These are phyloP conservation scores for Cytospora chrysosperma DNA, from an alignment of 2,329 filamentous ascomycete genomes.

Conservation along the genomic window DNA sequence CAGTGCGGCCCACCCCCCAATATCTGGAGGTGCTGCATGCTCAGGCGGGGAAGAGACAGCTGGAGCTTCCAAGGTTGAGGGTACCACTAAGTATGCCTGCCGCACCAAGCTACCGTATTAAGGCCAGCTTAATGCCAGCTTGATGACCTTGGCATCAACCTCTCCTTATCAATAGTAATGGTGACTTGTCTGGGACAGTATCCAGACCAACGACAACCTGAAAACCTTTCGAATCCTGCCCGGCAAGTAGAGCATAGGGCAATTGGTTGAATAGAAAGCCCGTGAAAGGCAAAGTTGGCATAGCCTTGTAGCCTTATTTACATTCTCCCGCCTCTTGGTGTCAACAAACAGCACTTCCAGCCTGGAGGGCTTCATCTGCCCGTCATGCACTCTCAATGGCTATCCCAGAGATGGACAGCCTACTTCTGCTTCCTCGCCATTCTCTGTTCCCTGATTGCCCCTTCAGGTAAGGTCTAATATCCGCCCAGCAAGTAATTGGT, in stretches of 20 bases:
- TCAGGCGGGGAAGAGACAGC: not conserved
- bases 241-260: conserved; percentile 23
- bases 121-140: conserved; percentile 16
- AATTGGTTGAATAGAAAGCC: conserved; percentile 7
- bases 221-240: not conserved
- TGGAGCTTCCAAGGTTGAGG: not conserved
- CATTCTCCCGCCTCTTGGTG: conserved; percentile 5
- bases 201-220: conserved; percentile 18
- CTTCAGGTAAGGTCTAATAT: conserved; percentile 55
- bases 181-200: conserved; percentile 18
- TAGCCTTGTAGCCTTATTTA: conserved; percentile 8
- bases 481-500: not conserved
- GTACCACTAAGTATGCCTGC: not conserved
- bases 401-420: conserved; percentile 64
- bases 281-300: conserved; percentile 28
- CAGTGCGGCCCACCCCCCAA: not conserved
- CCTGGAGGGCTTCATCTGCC: conserved; percentile 16
- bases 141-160: conserved; percentile 9
- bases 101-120: not conserved
- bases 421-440: conserved; percentile 59
- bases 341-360: conserved; percentile 7
- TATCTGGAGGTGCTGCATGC: not conserved
- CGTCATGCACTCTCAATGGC: conserved; percentile 27
- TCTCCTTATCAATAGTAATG: conserved; percentile 1
- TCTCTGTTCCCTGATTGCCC: conserved; percentile 60